Evolutionary conservation across 2,329 filamentous ascomycete species (phyloP), one percentile per base, ranked within the genome.

Genomic region (Leptosphaerulina australis): DNA sequence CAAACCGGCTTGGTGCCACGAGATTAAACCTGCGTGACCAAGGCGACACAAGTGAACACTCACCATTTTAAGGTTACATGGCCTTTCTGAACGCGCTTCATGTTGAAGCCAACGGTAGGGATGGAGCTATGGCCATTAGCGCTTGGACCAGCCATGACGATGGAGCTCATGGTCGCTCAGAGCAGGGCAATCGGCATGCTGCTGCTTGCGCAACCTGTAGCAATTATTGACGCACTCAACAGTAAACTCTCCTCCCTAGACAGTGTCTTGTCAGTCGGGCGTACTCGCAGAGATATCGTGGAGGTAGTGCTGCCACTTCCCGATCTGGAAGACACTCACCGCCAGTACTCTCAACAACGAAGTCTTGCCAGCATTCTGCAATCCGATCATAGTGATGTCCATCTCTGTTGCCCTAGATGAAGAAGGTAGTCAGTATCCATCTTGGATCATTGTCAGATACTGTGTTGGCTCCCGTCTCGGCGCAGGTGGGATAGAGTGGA

Each of bases 311-410:
- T 53, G 58, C 58, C 44, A 58, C 59, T 62, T 64, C 67, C 67
- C 61, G 55, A 67, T 66, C 54, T 57, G 64, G 67, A 62, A 62
- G 62, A 53, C 52, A 77, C 93, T 84, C 86, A 99, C 94, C 80
- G 93, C 92, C 66, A 99, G 82, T 67, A 97, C 93, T 66, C 92
- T 85, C 74, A 99, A 81, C 69, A 99, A 77, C 56, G 93, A 97
- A 29, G 94, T 97, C 79, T 99, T 99, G 69, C 94, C 94, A 52
- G 94, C 94, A 78, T 97, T 97, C 74, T 99, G 94, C 71, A 99
- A 79, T 18, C 94, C 94, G 73, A 99, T 93, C 88, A 99, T 96
- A 64, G 94, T 97, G 72, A 99, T 93, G 77, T 99, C 94, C 92
- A 99, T 97, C 80, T 99, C 94, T 62, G 92, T 96, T 63, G 93